Percentiles rank a stretch among this genome's conserved stretches.
Conservation (phyloP, 331 rosid genomes). For the Pyrus hybrid region DNA sequence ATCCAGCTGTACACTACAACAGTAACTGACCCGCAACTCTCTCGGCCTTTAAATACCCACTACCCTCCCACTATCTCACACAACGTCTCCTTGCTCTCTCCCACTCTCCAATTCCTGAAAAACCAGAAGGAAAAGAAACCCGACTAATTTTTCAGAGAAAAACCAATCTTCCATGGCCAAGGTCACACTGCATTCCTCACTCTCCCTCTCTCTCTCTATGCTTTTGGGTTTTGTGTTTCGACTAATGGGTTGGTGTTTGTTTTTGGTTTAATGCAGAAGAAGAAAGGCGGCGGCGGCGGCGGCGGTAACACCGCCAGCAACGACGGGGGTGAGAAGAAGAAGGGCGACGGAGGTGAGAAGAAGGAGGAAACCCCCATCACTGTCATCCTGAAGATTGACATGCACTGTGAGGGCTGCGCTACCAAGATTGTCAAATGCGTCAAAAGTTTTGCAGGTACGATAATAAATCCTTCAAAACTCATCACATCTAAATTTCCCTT, state of each 20-base stretch:
- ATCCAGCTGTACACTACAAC: not conserved
- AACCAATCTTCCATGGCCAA: conserved; percentile 19
- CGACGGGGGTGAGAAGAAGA: conserved; percentile 24
- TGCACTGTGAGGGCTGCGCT: conserved; percentile 76
- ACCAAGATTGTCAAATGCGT: conserved; percentile 32
- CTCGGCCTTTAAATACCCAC: not conserved
- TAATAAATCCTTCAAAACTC: not conserved
- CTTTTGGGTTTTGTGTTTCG: not conserved
- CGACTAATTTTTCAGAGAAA: not conserved
- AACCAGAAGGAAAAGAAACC: not conserved
- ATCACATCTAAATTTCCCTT: not conserved
- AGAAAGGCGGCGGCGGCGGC: not conserved
- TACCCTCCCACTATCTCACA: not conserved
- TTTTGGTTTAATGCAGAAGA: conserved; percentile 22
- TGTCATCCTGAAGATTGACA: conserved; percentile 45
- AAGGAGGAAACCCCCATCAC: conserved; percentile 22
- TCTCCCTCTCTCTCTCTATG: not conserved
- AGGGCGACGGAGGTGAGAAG: conserved; percentile 30
- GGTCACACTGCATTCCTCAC: not conserved
- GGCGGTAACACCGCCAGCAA: conserved; percentile 21
- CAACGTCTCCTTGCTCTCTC: not conserved
- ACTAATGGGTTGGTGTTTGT: not conserved
- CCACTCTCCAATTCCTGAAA: not conserved
- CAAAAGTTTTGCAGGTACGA: conserved; percentile 32
- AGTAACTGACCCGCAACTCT: not conserved